Conservation (phyloP, 257 asterid genomes). For the Fraxinus cuspidata region DNA sequence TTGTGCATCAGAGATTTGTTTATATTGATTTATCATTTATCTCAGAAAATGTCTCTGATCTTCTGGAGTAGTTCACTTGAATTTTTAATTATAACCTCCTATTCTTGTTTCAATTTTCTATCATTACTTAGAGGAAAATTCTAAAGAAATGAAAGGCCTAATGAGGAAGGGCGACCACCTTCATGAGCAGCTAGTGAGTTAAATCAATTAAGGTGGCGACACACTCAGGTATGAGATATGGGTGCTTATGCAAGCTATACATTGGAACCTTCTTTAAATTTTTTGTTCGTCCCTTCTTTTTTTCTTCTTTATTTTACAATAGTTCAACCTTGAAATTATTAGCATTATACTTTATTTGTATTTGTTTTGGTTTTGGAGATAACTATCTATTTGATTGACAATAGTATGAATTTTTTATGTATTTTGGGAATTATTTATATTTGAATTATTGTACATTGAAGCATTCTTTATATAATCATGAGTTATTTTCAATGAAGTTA, state of each 20-base stretch:
- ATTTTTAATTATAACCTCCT: neutral
- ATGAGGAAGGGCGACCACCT: constrained; percentile 61
- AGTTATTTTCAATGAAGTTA: too few species aligned
- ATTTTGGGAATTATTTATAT: too few species aligned
- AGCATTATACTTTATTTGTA: too few species aligned
- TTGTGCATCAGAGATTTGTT: neutral
- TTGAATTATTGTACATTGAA: too few species aligned
- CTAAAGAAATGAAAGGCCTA: constrained; percentile 60
- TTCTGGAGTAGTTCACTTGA: neutral
- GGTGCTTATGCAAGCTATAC: constrained; percentile 21
- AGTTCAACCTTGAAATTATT: too few species aligned
- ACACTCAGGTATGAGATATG: constrained; percentile 67
- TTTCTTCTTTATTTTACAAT: too few species aligned
- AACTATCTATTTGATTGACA: too few species aligned
- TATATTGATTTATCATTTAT: neutral
- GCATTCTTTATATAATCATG: too few species aligned
- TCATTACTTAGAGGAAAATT: constrained; percentile 69
- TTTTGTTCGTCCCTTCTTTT: neutral
- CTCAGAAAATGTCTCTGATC: neutral
- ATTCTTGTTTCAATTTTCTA: constrained; percentile 34
- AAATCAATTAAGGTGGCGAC: constrained; percentile 60
- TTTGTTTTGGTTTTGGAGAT: too few species aligned
- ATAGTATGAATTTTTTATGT: too few species aligned
- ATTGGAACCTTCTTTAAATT: neutral
- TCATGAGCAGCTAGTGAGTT: constrained; percentile 58